Percentiles rank a stretch among this genome's conserved stretches.
Evolutionary conservation across 2,329 filamentous ascomycete genomes (phyloP).

Genomic region (Rachicladosporium sp.): DNA sequence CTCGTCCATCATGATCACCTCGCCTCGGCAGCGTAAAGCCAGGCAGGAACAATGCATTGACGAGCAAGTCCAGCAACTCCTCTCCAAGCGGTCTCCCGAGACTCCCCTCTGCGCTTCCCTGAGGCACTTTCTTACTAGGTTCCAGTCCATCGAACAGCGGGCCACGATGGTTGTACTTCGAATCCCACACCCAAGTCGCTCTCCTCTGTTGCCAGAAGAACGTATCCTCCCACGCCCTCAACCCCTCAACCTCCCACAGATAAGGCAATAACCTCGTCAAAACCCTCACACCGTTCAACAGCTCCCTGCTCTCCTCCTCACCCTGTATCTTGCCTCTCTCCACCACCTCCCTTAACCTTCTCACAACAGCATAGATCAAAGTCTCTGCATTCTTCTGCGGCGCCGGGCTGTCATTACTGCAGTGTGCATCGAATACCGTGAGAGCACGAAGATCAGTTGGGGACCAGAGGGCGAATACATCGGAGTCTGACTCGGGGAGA

Average conservation of each 20-base stretch:
- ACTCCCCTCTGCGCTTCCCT: conserved; percentile 45
- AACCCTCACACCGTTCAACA: conserved; percentile 89
- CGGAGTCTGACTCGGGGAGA: conserved; percentile 85
- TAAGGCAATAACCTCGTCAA: conserved; percentile 83
- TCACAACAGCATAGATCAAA: conserved; percentile 20
- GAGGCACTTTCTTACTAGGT: conserved; percentile 39
- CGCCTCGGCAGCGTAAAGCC: conserved; percentile 65
- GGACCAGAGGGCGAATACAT: conserved; percentile 93
- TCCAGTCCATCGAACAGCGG: conserved; percentile 25
- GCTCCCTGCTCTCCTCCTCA: conserved; percentile 38
- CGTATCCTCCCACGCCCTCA: conserved; percentile 75
- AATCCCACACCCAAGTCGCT: conserved; percentile 17
- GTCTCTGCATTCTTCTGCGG: conserved; percentile 24
- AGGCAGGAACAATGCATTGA: conserved; percentile 83
- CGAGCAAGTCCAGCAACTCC: conserved; percentile 78
- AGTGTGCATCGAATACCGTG: conserved; percentile 11
- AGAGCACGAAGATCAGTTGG: conserved; percentile 38
- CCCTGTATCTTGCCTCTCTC: too few species aligned
- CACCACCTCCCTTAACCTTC: conserved; percentile 7
- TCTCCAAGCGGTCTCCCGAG: conserved; percentile 80
- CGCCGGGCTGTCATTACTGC: conserved; percentile 43
- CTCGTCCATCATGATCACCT: conserved; percentile 13
- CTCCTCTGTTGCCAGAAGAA: conserved; percentile 65
- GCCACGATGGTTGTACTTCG: conserved; percentile 12
- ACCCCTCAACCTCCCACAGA: conserved; percentile 75